These are phyloP conservation scores for Perkinsus chesapeaki DNA, from an alignment of 169 alveolate species.

Conservation along the genomic window DNA sequence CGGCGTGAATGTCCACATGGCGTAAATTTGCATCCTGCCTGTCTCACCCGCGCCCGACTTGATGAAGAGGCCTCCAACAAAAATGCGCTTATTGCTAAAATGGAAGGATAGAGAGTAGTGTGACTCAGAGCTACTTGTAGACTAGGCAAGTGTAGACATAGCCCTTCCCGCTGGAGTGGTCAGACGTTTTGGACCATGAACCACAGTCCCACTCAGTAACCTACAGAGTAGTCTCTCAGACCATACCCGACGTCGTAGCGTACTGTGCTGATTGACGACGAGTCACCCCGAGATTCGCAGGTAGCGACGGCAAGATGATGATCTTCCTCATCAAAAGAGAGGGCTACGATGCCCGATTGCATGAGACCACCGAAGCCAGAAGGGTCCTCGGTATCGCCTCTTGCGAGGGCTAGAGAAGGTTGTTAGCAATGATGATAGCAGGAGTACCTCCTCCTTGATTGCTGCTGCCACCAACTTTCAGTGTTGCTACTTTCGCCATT, in stretches of 20 bases:
- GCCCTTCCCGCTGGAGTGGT: background rate
- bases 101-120: background rate
- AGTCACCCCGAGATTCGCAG: background rate
- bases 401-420: too few relatives aligned
- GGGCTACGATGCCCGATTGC: background rate
- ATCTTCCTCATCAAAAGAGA: background rate
- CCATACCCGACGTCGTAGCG: background rate
- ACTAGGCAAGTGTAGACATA: background rate
- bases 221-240: background rate
- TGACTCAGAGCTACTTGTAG: background rate
- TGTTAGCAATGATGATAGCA: too few relatives aligned
- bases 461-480: background rate
- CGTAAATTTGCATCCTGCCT: background rate
- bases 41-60: background rate
- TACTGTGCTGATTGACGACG: background rate
- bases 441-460: background rate
- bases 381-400: too few relatives aligned
- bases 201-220: background rate
- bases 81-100: background rate
- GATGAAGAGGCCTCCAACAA: background rate
- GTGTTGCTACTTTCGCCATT: background rate
- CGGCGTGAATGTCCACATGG: background rate
- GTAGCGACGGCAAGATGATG: background rate
- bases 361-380: background rate
- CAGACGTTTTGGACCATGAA: background rate